Evolutionary conservation across 2,329 filamentous ascomycete species (phyloP).

Genomic region (Helotiales sp.): DNA sequence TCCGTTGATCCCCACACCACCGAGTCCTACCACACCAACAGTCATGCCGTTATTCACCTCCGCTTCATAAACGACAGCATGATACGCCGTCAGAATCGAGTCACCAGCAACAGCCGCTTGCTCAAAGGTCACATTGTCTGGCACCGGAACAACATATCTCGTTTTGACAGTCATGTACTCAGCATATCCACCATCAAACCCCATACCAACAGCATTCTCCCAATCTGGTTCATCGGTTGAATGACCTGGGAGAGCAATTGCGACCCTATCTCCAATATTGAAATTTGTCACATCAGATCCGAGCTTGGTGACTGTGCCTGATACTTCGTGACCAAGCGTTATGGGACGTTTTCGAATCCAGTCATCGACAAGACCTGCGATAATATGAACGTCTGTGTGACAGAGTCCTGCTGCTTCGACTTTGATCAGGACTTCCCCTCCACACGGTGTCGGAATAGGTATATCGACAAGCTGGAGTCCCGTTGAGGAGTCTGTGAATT

Average conservation of each 20-base stretch:
- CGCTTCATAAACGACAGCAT: slow-evolving; percentile 12
- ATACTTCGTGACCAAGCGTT: slow-evolving; percentile 17
- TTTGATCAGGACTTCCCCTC: slow-evolving; percentile 12
- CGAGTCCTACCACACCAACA: slow-evolving; percentile 16
- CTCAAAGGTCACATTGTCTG: slow-evolving; percentile 13
- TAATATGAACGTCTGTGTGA: slow-evolving; percentile 15
- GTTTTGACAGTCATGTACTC: slow-evolving; percentile 1
- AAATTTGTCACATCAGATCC: slow-evolving; percentile 8
- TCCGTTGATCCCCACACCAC: slow-evolving; percentile 11
- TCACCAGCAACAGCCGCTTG: slow-evolving; percentile 14
- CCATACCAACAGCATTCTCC: slow-evolving; percentile 4
- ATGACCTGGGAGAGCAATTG: slow-evolving; percentile 1
- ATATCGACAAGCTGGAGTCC: slow-evolving; percentile 6
- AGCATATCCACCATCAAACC: slow-evolving; percentile 17
- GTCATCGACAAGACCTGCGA: slow-evolving; percentile 3
- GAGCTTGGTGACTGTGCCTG: slow-evolving; percentile 7
- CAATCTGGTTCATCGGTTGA: neutral
- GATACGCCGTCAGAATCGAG: slow-evolving; percentile 12
- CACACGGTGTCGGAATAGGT: slow-evolving; percentile 2
- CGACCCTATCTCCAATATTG: slow-evolving; percentile 12
- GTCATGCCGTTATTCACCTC: slow-evolving; percentile 4
- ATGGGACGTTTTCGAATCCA: slow-evolving; percentile 10
- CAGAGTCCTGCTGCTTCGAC: slow-evolving; percentile 15
- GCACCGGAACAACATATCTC: slow-evolving; percentile 4
- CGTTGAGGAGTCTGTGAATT: neutral